Conservation (phyloP, 306 rosid species). For the Prunus mongolica region DNA sequence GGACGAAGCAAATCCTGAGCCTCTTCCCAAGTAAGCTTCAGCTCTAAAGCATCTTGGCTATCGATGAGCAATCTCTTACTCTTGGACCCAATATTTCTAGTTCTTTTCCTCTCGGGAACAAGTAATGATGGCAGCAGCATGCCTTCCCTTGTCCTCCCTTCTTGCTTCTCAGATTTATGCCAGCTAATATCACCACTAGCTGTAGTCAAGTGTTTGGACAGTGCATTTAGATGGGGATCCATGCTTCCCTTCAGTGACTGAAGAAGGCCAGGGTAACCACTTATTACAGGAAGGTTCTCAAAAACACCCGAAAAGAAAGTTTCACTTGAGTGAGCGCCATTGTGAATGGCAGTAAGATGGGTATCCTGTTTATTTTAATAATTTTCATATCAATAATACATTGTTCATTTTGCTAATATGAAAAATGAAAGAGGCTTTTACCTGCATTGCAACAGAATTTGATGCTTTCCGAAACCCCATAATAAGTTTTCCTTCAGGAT, state of each 20-base stretch:
- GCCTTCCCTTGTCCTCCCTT: constrained; percentile 66
- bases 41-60: constrained; percentile 88
- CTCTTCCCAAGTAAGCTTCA: constrained; percentile 96
- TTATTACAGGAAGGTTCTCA: constrained; percentile 86
- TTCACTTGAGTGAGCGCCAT: constrained; percentile 83
- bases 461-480: constrained; percentile 97
- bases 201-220: constrained; percentile 69
- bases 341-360: constrained; percentile 68
- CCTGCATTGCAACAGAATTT: constrained; percentile 71
- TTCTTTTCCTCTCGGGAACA: constrained; percentile 75
- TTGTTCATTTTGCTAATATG: constrained; percentile 33
- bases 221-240: constrained; percentile 62
- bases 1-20: constrained; percentile 97
- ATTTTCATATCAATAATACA: constrained; percentile 39
- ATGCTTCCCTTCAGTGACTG: constrained; percentile 85
- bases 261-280: constrained; percentile 95
- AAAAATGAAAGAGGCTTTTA: constrained; percentile 44
- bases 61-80: constrained; percentile 94
- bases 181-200: constrained; percentile 67
- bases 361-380: constrained; percentile 70
- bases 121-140: constrained; percentile 56
- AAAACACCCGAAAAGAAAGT: constrained; percentile 79
- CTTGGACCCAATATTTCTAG: constrained; percentile 92
- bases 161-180: constrained; percentile 66
- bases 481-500: constrained; percentile 96